These are phyloP conservation scores for Paramecium octaurelia DNA, from an alignment of 73 alveolate species.

Conservation along the genomic window DNA sequence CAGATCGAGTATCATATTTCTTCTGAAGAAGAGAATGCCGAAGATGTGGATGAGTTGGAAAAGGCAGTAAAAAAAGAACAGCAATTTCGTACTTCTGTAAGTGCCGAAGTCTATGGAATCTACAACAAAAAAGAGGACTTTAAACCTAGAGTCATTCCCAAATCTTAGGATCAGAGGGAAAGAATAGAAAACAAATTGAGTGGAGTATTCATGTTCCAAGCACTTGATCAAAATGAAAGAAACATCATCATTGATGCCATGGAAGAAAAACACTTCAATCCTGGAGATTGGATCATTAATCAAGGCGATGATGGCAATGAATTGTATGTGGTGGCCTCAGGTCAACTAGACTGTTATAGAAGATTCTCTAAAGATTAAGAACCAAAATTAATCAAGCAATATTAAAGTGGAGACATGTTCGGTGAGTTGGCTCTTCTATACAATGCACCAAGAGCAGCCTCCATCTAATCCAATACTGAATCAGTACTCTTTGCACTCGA, in stretches of 20 bases:
- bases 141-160: constrained; percentile 82
- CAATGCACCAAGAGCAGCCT: constrained; percentile 85
- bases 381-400: constrained; percentile 68
- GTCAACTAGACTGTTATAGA: constrained; percentile 77
- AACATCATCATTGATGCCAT: constrained; percentile 74
- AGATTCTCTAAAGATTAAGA: constrained; percentile 54
- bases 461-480: constrained; percentile 69
- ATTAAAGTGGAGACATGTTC: constrained; percentile 75
- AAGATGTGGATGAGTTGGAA: constrained; percentile 1
- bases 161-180: constrained; percentile 76
- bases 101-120: constrained; percentile 96
- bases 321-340: constrained; percentile 85
- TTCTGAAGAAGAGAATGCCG: constrained; percentile 28
- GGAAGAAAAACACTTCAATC: constrained; percentile 59
- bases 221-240: constrained; percentile 62
- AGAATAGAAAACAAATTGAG: constrained; percentile 66
- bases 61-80: neutral
- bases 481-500: constrained; percentile 75
- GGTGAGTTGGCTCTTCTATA: constrained; percentile 85
- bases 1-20: neutral
- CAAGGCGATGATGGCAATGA: constrained; percentile 95
- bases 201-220: constrained; percentile 68
- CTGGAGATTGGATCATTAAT: constrained; percentile 78
- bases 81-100: constrained; percentile 74
- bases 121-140: constrained; percentile 85